phyloP scores from a whole-genome alignment of 257 asterid species.

The Paulownia fortunei region DNA sequence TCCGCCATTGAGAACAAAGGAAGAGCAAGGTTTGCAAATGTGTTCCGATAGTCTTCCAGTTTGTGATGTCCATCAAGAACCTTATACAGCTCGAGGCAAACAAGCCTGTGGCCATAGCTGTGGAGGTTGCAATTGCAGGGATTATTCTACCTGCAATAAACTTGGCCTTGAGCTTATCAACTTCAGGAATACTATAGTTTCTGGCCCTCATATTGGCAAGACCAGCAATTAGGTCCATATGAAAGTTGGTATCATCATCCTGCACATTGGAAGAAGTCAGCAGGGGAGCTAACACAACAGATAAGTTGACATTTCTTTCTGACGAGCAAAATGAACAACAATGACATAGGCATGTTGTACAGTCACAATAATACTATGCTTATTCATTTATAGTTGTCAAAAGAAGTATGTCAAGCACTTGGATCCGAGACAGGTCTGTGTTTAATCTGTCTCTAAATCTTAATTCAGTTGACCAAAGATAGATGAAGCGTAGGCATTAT shows the following conservation, averaged over 20 bases:
- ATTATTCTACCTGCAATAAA: slow-evolving; percentile 55
- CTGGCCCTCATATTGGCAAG: slow-evolving; percentile 61
- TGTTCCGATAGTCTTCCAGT: slow-evolving; percentile 57
- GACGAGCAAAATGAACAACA: too few relatives aligned
- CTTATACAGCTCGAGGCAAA: slow-evolving; percentile 55
- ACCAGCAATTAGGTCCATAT: slow-evolving; percentile 51
- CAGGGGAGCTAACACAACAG: too few relatives aligned
- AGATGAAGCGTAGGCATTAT: too few relatives aligned
- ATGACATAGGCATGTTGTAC: too few relatives aligned
- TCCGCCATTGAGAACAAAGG: slow-evolving; percentile 60
- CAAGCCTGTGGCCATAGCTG: slow-evolving; percentile 58
- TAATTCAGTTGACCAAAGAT: too few relatives aligned
- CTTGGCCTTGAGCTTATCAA: slow-evolving; percentile 54
- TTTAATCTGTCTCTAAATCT: too few relatives aligned
- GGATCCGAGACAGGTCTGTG: neutral
- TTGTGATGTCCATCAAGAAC: slow-evolving; percentile 47
- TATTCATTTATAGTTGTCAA: too few relatives aligned
- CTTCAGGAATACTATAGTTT: slow-evolving; percentile 56
- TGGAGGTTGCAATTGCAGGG: slow-evolving; percentile 59
- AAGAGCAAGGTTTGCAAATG: slow-evolving; percentile 59
- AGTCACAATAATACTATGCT: too few relatives aligned
- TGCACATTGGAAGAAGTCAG: too few relatives aligned
- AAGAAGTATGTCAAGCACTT: neutral
- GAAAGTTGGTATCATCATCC: slow-evolving; percentile 56
- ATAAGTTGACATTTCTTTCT: too few relatives aligned